These are phyloP conservation scores for Leccinum solheimii DNA, from an alignment of 1,284 basidiomycete species.

Conservation along the genomic window DNA sequence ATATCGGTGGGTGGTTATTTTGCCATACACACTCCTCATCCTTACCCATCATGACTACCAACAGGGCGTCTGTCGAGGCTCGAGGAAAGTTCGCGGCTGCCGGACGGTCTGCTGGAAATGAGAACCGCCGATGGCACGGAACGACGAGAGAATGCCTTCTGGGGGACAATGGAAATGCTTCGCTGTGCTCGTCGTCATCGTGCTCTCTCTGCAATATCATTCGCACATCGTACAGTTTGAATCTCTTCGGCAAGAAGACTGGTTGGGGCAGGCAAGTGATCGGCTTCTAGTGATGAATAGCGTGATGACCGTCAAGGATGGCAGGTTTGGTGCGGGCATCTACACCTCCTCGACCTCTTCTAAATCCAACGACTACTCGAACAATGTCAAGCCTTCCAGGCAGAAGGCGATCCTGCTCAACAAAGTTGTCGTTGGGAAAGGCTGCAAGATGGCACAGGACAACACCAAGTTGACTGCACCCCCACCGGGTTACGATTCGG, in stretches of 20 bases:
- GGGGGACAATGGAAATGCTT: slow-evolving; percentile 57
- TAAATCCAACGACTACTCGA: slow-evolving; percentile 67
- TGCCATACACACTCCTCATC: not conserved
- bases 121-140: slow-evolving; percentile 47
- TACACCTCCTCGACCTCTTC: slow-evolving; percentile 50
- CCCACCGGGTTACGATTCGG: slow-evolving; percentile 62
- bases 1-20: slow-evolving; percentile 46
- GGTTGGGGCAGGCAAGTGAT: slow-evolving; percentile 57
- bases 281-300: not conserved
- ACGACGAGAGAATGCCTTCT: slow-evolving; percentile 53
- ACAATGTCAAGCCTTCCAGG: slow-evolving; percentile 49
- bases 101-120: slow-evolving; percentile 59
- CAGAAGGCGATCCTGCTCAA: slow-evolving; percentile 64
- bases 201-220: slow-evolving; percentile 63
- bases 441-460: slow-evolving; percentile 60
- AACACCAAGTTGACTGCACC: slow-evolving; percentile 51
- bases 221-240: slow-evolving; percentile 58
- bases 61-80: slow-evolving; percentile 51
- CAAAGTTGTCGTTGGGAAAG: slow-evolving; percentile 68
- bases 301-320: slow-evolving; percentile 8
- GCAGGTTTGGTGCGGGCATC: slow-evolving; percentile 53
- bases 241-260: slow-evolving; percentile 61
- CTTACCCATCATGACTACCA: not conserved
- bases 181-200: slow-evolving; percentile 51
- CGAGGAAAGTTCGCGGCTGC: slow-evolving; percentile 53